phyloP scores from a whole-genome alignment of 306 rosid species.

The Cucurbita moschata region DNA sequence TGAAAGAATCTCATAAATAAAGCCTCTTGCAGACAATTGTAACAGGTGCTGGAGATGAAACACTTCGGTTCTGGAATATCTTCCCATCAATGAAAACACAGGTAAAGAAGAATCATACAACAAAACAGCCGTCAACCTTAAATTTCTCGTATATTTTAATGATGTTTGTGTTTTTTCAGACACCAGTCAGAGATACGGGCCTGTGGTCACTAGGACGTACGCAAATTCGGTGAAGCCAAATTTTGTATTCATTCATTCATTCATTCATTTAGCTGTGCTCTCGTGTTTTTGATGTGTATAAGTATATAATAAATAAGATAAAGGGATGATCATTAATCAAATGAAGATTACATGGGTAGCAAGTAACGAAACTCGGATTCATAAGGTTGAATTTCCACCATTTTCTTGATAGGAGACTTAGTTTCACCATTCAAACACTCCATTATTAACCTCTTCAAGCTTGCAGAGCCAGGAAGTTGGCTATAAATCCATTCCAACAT shows the following conservation, averaged over 20 bases:
- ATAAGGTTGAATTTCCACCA: conserved; percentile 63
- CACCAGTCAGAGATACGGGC: conserved; percentile 75
- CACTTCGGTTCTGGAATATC: conserved; percentile 82
- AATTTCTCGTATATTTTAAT: neutral
- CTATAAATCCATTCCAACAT: conserved; percentile 82
- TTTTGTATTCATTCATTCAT: neutral
- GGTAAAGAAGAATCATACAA: conserved; percentile 20
- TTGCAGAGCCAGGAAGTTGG: conserved; percentile 64
- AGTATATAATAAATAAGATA: no score
- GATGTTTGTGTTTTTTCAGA: conserved; percentile 21
- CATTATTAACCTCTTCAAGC: conserved; percentile 48
- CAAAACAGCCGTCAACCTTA: neutral
- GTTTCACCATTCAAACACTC: conserved; percentile 48
- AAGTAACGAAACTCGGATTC: conserved; percentile 73
- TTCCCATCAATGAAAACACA: conserved; percentile 83
- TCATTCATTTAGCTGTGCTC: neutral
- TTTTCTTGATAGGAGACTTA: conserved; percentile 33
- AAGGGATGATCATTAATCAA: neutral
- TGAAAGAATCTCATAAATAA: neutral
- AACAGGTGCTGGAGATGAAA: conserved; percentile 98
- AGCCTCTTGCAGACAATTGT: conserved; percentile 61
- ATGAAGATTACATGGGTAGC: conserved; percentile 19
- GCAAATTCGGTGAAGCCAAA: conserved; percentile 35
- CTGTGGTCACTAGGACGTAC: conserved; percentile 91
- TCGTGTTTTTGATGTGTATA: no score